phyloP scores from a whole-genome alignment of 2,329 filamentous ascomycete genomes.

The Domatiomyces catenatus region DNA sequence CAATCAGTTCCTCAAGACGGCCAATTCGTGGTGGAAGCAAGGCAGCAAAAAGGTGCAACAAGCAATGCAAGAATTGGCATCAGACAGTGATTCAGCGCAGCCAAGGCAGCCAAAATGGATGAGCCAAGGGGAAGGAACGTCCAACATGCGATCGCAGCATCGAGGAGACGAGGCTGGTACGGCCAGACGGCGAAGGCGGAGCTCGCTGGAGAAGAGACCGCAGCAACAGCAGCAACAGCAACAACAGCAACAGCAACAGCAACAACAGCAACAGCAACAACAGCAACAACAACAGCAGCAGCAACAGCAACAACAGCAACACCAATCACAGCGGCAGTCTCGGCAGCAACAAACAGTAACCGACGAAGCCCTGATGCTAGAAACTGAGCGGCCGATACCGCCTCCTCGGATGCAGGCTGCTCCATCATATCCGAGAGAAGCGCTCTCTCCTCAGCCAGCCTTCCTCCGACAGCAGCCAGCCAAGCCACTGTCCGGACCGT shows the following conservation, averaged over 20 bases:
- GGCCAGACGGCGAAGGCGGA: slow-evolving; percentile 11
- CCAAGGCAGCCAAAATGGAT: slow-evolving; percentile 81
- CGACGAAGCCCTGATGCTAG: slow-evolving; percentile 58
- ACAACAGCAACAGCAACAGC: slow-evolving; percentile 7
- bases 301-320: slow-evolving; percentile 14
- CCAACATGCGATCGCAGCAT: slow-evolving; percentile 13
- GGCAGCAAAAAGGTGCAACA: slow-evolving; percentile 86
- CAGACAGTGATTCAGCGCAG: slow-evolving; percentile 52
- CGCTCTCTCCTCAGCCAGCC: slow-evolving; percentile 29
- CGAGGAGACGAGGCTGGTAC: slow-evolving; percentile 4
- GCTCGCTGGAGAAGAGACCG: slow-evolving; percentile 13
- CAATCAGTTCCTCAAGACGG: slow-evolving; percentile 75
- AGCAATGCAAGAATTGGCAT: slow-evolving; percentile 71
- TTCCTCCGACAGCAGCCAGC: slow-evolving; percentile 43
- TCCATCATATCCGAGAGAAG: slow-evolving; percentile 27
- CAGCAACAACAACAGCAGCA: slow-evolving; percentile 13
- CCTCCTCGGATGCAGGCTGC: slow-evolving; percentile 23
- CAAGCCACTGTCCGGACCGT: slow-evolving; percentile 26
- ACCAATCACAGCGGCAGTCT: too few relatives aligned
- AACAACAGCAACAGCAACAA: slow-evolving; percentile 15
- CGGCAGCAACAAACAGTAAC: slow-evolving; percentile 11
- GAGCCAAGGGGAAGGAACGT: slow-evolving; percentile 44
- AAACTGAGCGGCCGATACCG: slow-evolving; percentile 47
- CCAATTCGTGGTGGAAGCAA: slow-evolving; percentile 88
- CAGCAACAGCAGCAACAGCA: slow-evolving; percentile 15